Base-by-base conservation (phyloP, 2,329 filamentous ascomycete genomes). In the Xylaria sp. region DNA sequence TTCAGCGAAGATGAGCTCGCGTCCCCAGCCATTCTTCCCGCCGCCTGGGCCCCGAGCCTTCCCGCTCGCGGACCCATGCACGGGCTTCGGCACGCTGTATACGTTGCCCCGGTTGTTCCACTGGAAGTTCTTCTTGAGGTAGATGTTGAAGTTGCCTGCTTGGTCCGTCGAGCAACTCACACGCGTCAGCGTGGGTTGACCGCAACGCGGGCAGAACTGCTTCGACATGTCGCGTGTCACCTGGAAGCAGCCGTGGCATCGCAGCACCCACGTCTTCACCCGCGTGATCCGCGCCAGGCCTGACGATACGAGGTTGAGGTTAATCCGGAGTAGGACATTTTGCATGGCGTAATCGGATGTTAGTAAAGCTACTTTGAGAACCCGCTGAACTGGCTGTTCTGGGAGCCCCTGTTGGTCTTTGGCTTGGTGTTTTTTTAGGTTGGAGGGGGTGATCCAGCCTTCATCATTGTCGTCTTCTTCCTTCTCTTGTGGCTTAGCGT, bases 331-430 rank as follows among this genome's bases (percentile, higher is more conserved):
- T 1, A 96, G 88, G 7, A 98, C 94, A 79, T 98, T 98, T 82
- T 98, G 95, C 93, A 99, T 97, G 64, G 96, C 95, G 81, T 93
- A 98, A 83, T 99, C 96, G 64, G 92, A 94, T 1, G 96, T 98
- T 77, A 98, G 91, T 53, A 95, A 90, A n/a, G 94, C 95, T 17
- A 93, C 93, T 80, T 97, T 91, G 74, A 98, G 91, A 12, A 88
- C 89, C 69, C 88, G 87, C 42, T 88, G 85, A 62, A 88, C 84
- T 1, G 85, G 79, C 67, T 84, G 79, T 57, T 85, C 81, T 48
- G 85, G 81, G 21, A 83, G 79, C 1, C 83, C 82, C 24, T 83
- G 81, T 30, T 80, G 79, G 74, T 95, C 90, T 77, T 89, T 87
- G 67, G 88, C 88, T 82, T 96, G 92, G 77, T 93, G 91, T 78